Base-by-base conservation (phyloP, 257 asterid species). In the Paulownia fortunei region DNA sequence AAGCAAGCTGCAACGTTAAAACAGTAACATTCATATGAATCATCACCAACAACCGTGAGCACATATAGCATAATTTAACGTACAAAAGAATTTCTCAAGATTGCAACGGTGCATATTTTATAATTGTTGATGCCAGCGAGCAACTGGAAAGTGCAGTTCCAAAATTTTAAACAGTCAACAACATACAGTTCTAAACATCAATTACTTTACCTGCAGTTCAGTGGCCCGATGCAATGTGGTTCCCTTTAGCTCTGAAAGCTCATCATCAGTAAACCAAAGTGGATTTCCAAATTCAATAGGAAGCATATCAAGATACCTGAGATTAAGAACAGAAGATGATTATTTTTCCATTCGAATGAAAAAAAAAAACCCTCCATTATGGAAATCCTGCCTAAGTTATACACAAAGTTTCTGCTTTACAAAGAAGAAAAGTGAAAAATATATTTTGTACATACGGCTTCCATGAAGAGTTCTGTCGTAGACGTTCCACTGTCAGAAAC, bases 211-310 rank as follows among this genome's bases (percentile, higher is more conserved):
- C 97, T 90, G 99, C 84, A 90, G 78, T 77, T 85, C 92, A 79
- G 96, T 84, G 19, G 99, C 99, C 55, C 84, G 86, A 83, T 87
- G 87, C 78, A 95, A 86, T 36, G 98, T 79, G 32, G 99, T 92
- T 55, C 99, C 99, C 82, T 89, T 92, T 51, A 95, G 91, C 85
- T 95, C 98, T 49, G 72, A 64, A 60, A 93, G 92, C 80, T 93
- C 99, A n/a, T 89, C 93, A 32, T 91, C 94, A 36, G 91, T 87
- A 89, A 91, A 93, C 98, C 97, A 95, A 70, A 93, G 97, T 13
- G 98, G 89, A 73, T 84, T 95, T 37, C 96, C 94, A 47, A 93
- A 95, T 82, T 88, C 85, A 76, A 87, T 83, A 9, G 99, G 99
- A 79, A 95, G 96, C 93, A 92, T 87, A 85, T 95, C 98, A 76